These are phyloP conservation scores for Plasmodium falciparum DNA, from an alignment of 169 alveolate genomes.

Conservation along the genomic window DNA sequence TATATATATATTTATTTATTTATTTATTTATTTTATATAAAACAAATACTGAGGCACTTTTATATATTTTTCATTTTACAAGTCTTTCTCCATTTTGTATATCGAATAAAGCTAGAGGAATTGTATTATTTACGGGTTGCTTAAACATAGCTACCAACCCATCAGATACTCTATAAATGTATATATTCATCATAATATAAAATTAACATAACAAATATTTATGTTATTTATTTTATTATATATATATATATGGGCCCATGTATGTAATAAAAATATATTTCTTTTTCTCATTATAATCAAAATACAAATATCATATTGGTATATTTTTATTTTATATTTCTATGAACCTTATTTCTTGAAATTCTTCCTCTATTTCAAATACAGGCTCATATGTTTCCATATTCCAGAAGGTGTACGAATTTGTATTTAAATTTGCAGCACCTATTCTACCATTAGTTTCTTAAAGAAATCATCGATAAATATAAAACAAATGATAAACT, in stretches of 20 bases:
- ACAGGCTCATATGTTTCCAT: conserved; percentile 56
- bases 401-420: conserved; percentile 85
- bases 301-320: background rate
- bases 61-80: conserved; percentile 38
- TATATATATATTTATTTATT: background rate
- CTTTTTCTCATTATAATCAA: too few species aligned
- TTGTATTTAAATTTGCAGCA: conserved; percentile 83
- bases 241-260: background rate
- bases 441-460: conserved; percentile 85
- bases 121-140: conserved; percentile 80
- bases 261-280: too few species aligned
- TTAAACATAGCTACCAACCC: conserved; percentile 86
- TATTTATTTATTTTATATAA: background rate
- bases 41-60: background rate
- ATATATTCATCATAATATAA: conserved; percentile 4
- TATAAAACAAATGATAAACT: background rate
- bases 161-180: conserved; percentile 80
- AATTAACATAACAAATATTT: background rate
- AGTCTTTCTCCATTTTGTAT: conserved; percentile 83
- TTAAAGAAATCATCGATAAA: background rate
- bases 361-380: conserved; percentile 70
- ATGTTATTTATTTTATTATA: background rate
- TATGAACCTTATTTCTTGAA: conserved; percentile 68
- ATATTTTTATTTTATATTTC: background rate
- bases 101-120: conserved; percentile 82